Base-by-base conservation (phyloP, 257 asterid species). In the Capsicum rhomboideum region DNA sequence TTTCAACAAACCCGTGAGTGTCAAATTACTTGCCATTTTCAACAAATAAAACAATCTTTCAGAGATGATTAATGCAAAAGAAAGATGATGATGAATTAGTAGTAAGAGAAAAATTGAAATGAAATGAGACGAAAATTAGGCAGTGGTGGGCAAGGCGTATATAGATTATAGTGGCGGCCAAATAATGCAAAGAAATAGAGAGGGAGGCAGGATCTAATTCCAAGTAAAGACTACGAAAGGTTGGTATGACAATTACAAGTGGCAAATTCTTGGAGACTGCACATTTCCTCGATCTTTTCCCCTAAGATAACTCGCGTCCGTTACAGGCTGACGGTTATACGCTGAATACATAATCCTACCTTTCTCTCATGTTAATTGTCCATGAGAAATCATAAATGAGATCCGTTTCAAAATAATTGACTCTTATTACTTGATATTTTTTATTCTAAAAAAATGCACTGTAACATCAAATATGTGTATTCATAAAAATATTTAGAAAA, bases 1-100 rank as follows among this genome's bases (percentile, higher is more conserved):
- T 78, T 78, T 79, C 34, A 97, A 61, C 54, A 90, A 84, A 72
- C 90, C 93, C 89, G 98, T 90, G 83, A 97, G 94, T 7, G 98
- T 94, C 55, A 72, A 68, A 37, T 68, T 12, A n/a, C n/a, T 42
- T 44, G 12, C 23, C 80, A 74, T 74, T 2, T 72, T n/a, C 34
- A 72, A 44, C 8, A 13, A 74, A 46, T 12, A 13, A 74, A 13
- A n/a, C 34, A 71, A 71, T n/a, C 11, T 8, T 55, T 7, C 9
- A 8, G 63, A 20, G 63, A 6, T 55, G 23, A 21, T 56, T 20
- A 56, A 49, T 49, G 12, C 67, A 58, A 23, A 58, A 58, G 14
- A 58, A 58, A n/a, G 37, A 72, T 12, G 34, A 72, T n/a, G 54
- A 20, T 40, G 10, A 40, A 61, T 23, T 61, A 26, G 7, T 44